phyloP scores from a whole-genome alignment of 2,329 filamentous ascomycete genomes.

The Phaeosphaeriaceae sp. region DNA sequence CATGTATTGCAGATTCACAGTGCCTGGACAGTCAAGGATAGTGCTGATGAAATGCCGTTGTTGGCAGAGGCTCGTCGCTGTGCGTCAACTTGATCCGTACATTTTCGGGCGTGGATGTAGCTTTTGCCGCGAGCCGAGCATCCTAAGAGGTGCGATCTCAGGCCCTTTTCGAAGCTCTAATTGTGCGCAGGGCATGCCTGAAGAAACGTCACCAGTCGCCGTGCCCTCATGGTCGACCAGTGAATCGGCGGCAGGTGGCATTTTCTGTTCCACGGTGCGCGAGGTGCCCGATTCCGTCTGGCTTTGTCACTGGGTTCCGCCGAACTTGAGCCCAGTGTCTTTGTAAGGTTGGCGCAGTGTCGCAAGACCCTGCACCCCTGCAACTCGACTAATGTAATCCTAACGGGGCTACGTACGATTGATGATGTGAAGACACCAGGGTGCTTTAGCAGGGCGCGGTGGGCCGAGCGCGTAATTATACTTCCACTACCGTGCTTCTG shows the following conservation, averaged over 20 bases:
- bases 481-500: slow-evolving; percentile 35
- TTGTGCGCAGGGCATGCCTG: slow-evolving; percentile 17
- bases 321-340: slow-evolving; percentile 38
- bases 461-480: slow-evolving; percentile 39
- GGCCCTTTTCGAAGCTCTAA: slow-evolving; percentile 11
- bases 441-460: slow-evolving; percentile 34
- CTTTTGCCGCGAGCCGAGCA: slow-evolving; percentile 22
- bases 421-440: slow-evolving; percentile 38
- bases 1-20: slow-evolving; percentile 8
- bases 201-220: slow-evolving; percentile 27
- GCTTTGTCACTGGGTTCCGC: slow-evolving; percentile 41
- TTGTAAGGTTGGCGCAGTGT: slow-evolving; percentile 47
- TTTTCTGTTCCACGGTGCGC: slow-evolving; percentile 33
- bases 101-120: slow-evolving; percentile 29
- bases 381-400: slow-evolving; percentile 40
- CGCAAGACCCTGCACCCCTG: slow-evolving; percentile 39
- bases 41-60: background rate
- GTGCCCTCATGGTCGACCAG: slow-evolving; percentile 21
- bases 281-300: slow-evolving; percentile 39
- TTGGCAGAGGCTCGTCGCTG: background rate
- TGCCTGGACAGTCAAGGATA: slow-evolving; percentile 4
- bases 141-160: slow-evolving; percentile 13
- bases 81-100: slow-evolving; percentile 21
- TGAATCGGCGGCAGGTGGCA: slow-evolving; percentile 14
- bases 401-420: slow-evolving; percentile 37